Base-by-base conservation (phyloP, 768 basidiomycete species). In the Amyloporia xantha region DNA sequence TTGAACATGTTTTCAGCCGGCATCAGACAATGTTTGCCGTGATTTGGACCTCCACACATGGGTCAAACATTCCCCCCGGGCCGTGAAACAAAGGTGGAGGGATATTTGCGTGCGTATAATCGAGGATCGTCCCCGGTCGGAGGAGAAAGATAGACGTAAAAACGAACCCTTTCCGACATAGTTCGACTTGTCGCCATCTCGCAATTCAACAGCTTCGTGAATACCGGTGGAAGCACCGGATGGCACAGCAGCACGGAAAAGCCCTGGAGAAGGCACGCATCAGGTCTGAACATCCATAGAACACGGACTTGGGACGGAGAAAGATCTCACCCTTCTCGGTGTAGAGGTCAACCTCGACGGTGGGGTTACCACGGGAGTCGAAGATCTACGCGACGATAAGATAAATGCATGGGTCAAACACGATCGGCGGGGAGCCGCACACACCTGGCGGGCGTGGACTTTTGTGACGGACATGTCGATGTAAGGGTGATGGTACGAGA, bases 141-240 rank as follows among this genome's bases (percentile, higher is more conserved):
- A n/a, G n/a, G n/a, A n/a, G n/a, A n/a, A n/a, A n/a, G n/a, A n/a
- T n/a, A n/a, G n/a, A n/a, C n/a, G n/a, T n/a, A n/a, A n/a, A 39
- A 27, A 52, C 79, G 52, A 61, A 87, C 95, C 95, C 77, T 98
- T 99, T 63, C 96, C 96, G 59, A 96, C 79, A 67, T 96, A 99
- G 62, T 81, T 81, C 57, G 69, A 70, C 72, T 96, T 96, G 75
- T 92, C 94, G 55, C 86, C 86, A 70, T 99, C 96, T 59, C 96
- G 91, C 69, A 99, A 88, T 73, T 99, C 96, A 58, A 97, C 91
- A 54, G 96, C 96, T 71, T 99, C 96, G 68, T 99, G 91, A 57
- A 90, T 74, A 75, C 96, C 96, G 46, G 96, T 98, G 50, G 96
- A 99, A 37, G 96, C 96, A 67, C 96, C 96, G 51, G 95, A 97